These are phyloP conservation scores for Adiantum capillusveneris DNA, from an alignment of 75 land plant genomes.

Conservation along the genomic window DNA sequence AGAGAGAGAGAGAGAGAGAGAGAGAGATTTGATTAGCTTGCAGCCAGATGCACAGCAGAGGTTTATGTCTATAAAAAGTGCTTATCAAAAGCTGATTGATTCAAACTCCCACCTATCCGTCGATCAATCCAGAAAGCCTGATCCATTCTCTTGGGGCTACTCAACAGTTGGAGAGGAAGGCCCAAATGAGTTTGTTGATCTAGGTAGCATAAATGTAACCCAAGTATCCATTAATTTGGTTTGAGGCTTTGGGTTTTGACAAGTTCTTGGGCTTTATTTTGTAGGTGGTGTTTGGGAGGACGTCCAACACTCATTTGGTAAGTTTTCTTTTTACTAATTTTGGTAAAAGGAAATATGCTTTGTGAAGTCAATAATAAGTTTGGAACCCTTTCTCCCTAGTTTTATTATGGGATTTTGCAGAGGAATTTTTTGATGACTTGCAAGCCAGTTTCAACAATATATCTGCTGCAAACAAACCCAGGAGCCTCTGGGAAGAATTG, in stretches of 20 bases:
- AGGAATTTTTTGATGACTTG: constrained; percentile 73
- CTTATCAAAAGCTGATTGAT: constrained; percentile 75
- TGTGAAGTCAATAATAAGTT: neutral
- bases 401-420: constrained; percentile 36
- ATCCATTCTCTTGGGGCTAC: too few species aligned
- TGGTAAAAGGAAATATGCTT: neutral
- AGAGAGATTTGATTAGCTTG: neutral
- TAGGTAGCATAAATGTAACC: too few species aligned
- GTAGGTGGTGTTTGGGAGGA: constrained; percentile 57
- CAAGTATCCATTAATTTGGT: too few species aligned
- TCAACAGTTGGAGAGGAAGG: too few species aligned
- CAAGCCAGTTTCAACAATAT: constrained; percentile 56
- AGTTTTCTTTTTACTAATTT: constrained; percentile 14
- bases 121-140: too few species aligned
- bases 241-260: too few species aligned
- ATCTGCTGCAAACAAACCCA: constrained; percentile 55
- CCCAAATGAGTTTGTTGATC: too few species aligned
- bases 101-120: constrained; percentile 16
- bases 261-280: constrained; percentile 27
- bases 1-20: too few species aligned
- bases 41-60: constrained; percentile 92
- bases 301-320: constrained; percentile 62
- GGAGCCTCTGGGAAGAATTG: constrained; percentile 93
- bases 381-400: too few species aligned
- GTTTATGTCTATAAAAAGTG: constrained; percentile 88